These are phyloP conservation scores for Malassezia yamatoensis DNA, from an alignment of 1,284 basidiomycete genomes.

Conservation along the genomic window DNA sequence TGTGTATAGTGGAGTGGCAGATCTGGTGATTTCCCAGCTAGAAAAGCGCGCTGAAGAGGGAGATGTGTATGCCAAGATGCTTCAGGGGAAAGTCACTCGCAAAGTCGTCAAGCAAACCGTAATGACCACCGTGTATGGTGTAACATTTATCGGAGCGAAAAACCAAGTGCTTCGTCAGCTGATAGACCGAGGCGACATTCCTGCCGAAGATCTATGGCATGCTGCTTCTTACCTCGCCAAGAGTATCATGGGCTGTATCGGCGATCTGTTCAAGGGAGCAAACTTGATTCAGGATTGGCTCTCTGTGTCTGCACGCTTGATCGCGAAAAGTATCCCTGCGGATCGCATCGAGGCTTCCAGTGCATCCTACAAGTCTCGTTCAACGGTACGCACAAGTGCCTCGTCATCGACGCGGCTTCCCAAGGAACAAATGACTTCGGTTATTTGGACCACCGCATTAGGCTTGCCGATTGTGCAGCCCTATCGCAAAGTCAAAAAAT, in stretches of 20 bases:
- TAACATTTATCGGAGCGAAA: conserved; percentile 87
- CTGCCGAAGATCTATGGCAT: conserved; percentile 62
- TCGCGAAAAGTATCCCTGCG: conserved; percentile 74
- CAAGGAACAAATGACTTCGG: conserved; percentile 80
- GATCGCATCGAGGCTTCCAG: conserved; percentile 59
- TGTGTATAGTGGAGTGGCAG: conserved; percentile 88
- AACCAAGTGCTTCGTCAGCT: conserved; percentile 90
- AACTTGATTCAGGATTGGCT: conserved; percentile 88
- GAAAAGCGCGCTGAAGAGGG: conserved; percentile 54
- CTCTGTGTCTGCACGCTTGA: conserved; percentile 67
- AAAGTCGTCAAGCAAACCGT: conserved; percentile 99
- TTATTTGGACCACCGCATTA: conserved; percentile 92
- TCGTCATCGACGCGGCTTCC: conserved; percentile 16
- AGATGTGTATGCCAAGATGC: conserved; percentile 56
- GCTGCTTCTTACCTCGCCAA: conserved; percentile 65
- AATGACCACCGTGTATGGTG: conserved; percentile 99
- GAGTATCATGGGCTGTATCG: conserved; percentile 55
- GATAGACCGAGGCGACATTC: conserved; percentile 64
- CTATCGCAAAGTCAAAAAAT: conserved; percentile 73
- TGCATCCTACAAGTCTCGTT: conserved; percentile 20
- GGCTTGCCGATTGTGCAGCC: conserved; percentile 93
- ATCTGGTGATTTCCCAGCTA: conserved; percentile 51
- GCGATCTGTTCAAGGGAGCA: conserved; percentile 83
- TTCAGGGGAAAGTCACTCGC: conserved; percentile 71
- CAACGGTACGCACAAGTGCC: not conserved